Percentiles rank a stretch among this genome's conserved stretches.
These are phyloP conservation scores for Begonia fuchsioides DNA, from an alignment of 306 rosid species.

Conservation along the genomic window DNA sequence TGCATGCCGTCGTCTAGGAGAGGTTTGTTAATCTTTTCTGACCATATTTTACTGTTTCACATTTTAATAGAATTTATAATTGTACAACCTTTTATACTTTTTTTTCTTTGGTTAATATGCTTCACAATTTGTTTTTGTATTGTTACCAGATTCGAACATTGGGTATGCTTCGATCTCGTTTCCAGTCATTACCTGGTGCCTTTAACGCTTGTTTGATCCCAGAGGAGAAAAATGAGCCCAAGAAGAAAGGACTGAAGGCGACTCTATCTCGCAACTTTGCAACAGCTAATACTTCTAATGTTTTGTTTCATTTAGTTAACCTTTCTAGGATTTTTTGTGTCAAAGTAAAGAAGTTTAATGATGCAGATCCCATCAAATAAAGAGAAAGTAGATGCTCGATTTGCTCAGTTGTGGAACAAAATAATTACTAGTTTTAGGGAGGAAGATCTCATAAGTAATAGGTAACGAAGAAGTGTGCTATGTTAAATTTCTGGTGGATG, in stretches of 20 bases:
- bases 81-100: not conserved
- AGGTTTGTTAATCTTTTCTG: conserved; percentile 33
- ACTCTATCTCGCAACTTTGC: conserved; percentile 53
- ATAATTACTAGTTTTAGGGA: conserved; percentile 85
- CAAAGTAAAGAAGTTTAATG: not conserved
- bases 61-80: not conserved
- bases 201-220: conserved; percentile 77
- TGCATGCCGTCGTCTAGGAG: conserved; percentile 94
- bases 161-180: conserved; percentile 97
- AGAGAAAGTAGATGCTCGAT: conserved; percentile 86
- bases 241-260: conserved; percentile 84
- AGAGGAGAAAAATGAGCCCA: conserved; percentile 53
- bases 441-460: conserved; percentile 80
- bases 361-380: conserved; percentile 53
- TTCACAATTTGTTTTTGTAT: conserved; percentile 7
- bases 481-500: not conserved
- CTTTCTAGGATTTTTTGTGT: not conserved
- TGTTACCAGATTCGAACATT: conserved; percentile 77
- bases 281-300: conserved; percentile 21
- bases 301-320: not conserved
- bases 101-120: not conserved
- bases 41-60: not conserved
- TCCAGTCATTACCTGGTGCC: conserved; percentile 75
- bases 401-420: conserved; percentile 95
- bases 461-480: conserved; percentile 23